A percentile compares a stretch with the other conserved stretches of the same genome.
These are phyloP conservation scores for Blumeriella jaapii DNA, from an alignment of 2,329 filamentous ascomycete species.

Conservation along the genomic window DNA sequence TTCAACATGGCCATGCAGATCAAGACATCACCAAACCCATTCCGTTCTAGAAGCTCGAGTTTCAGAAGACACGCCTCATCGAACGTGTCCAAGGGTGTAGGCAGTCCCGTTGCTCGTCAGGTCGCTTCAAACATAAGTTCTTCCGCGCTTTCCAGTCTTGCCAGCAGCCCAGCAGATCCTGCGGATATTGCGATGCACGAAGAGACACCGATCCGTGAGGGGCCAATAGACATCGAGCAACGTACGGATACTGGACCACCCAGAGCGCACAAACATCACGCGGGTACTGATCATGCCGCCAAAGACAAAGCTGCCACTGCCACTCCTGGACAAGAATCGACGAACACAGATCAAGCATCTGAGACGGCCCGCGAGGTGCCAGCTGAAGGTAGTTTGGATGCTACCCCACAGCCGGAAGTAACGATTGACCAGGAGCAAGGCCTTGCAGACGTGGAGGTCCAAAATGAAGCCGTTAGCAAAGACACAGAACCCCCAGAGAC, in stretches of 20 bases:
- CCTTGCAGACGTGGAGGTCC: too few species aligned
- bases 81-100: neutral
- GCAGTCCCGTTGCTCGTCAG: neutral
- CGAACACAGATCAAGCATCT: neutral
- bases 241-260: too few species aligned
- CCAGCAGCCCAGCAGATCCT: neutral
- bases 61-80: neutral
- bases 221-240: too few species aligned
- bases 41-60: neutral
- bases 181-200: too few species aligned
- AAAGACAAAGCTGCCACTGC: too few species aligned
- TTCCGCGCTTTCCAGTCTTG: neutral
- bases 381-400: neutral
- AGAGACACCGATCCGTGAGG: too few species aligned
- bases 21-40: constrained; percentile 3
- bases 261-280: too few species aligned
- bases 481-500: too few species aligned
- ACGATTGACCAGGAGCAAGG: too few species aligned
- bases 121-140: neutral
- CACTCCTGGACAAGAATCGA: neutral
- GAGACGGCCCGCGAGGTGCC: neutral
- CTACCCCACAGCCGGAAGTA: too few species aligned
- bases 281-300: too few species aligned
- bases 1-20: constrained; percentile 15
- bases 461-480: too few species aligned